phyloP scores from a whole-genome alignment of 495 filamentous ascomycete species.

The Tuber borchii region DNA sequence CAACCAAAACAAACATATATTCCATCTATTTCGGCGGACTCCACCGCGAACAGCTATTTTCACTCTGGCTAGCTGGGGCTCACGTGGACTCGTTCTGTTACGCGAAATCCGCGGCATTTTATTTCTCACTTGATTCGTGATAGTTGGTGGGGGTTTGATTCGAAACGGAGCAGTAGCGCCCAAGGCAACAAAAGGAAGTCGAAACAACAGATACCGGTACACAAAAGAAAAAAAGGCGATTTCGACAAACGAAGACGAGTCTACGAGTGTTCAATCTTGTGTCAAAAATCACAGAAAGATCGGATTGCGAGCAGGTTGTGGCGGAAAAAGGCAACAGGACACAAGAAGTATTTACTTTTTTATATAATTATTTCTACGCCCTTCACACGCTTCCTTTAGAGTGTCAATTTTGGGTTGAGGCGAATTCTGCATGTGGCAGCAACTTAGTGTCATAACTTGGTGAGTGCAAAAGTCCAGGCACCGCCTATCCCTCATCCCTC shows the following conservation, averaged over 20 bases:
- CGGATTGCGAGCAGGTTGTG: neutral
- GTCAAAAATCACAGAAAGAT: neutral
- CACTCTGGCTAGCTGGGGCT: conserved; percentile 13
- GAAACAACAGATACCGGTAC: conserved; percentile 13
- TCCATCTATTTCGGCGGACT: conserved; percentile 1
- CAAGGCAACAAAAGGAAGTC: conserved; percentile 28
- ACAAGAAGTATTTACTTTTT: neutral
- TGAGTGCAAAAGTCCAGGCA: neutral
- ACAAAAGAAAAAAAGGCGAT: neutral
- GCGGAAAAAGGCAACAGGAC: neutral
- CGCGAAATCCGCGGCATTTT: conserved; percentile 16
- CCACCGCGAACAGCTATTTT: conserved; percentile 1
- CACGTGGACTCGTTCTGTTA: conserved; percentile 28
- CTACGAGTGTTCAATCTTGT: conserved; percentile 28
- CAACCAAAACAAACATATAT: neutral
- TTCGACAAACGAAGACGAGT: conserved; percentile 27
- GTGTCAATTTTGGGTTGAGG: neutral
- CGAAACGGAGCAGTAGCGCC: conserved; percentile 16
- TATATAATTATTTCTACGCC: neutral
- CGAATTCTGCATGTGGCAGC: conserved; percentile 27
- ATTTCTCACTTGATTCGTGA: conserved; percentile 12
- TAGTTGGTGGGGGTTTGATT: conserved; percentile 34
- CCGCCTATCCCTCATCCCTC: conserved; percentile 16
- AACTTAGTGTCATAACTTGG: neutral
- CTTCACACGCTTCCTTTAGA: neutral